A percentile compares a stretch with the other conserved stretches of the same genome.
These are phyloP conservation scores for Plantago ovata DNA, from an alignment of 257 asterid genomes.

Conservation along the genomic window DNA sequence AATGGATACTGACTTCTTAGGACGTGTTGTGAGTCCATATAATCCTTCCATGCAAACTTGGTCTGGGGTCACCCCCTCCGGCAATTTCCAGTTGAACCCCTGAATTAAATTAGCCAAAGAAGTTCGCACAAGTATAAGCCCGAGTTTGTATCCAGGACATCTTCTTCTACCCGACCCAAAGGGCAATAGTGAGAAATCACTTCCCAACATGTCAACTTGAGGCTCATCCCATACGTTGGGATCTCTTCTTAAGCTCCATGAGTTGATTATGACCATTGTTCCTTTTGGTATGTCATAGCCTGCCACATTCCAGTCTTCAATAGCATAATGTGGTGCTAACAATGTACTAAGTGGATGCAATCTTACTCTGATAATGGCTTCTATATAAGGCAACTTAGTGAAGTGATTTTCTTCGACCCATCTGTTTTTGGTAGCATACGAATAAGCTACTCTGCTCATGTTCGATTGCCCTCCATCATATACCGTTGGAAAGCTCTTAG, in stretches of 20 bases:
- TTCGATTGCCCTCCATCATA: too few relatives aligned
- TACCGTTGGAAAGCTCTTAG: too few relatives aligned
- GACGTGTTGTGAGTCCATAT: too few relatives aligned
- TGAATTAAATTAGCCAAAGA: neutral
- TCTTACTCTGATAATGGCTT: slow-evolving; percentile 19
- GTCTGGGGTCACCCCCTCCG: neutral
- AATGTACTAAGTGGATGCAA: slow-evolving; percentile 19
- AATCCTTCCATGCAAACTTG: neutral
- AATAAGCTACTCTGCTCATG: too few relatives aligned
- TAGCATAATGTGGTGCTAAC: slow-evolving; percentile 12
- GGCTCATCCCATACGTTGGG: slow-evolving; percentile 12
- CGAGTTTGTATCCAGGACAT: slow-evolving; percentile 18
- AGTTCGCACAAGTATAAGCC: slow-evolving; percentile 5
- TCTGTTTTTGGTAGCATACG: slow-evolving; percentile 16
- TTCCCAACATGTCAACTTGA: neutral
- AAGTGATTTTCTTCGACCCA: neutral
- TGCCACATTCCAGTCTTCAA: neutral
- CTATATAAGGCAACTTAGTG: slow-evolving; percentile 3
- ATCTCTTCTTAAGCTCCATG: slow-evolving; percentile 14
- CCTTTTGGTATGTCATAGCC: slow-evolving; percentile 8
- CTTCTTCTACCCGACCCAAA: slow-evolving; percentile 1
- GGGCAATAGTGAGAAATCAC: slow-evolving; percentile 12
- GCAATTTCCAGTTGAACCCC: neutral
- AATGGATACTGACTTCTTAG: too few relatives aligned
- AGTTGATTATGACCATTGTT: slow-evolving; percentile 1